Base-by-base conservation (phyloP, 2,329 filamentous ascomycete species). In the Tolypocladium inflatum region DNA sequence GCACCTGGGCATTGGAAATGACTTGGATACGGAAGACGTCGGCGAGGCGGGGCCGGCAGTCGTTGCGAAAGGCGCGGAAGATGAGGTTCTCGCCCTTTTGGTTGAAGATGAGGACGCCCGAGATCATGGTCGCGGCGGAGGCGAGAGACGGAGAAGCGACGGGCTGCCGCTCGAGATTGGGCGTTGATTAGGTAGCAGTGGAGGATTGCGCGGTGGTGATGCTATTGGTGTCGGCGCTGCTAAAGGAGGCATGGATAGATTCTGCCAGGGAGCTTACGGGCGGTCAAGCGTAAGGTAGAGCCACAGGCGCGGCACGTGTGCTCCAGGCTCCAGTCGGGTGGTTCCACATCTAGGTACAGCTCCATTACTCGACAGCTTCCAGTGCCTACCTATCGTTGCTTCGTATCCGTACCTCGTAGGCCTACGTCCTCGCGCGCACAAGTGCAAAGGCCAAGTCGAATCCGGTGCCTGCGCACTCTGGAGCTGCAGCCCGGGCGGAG, bases 51-150 rank as follows among this genome's bases (percentile, higher is more conserved):
- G 94, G 94, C 58, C 95, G 91, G 77, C 94, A 97, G 78, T 99
- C 95, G 73, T 96, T 96, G 70, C 94, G 91, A 77, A 99, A 99
- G 68, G 94, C 91, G 71, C 94, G 91, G 80, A 99, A 97, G 75
- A 99, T 99, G 71, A 99, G 90, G 76, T 99, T 97, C 80, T 99
- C 94, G 77, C 94, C 94, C 78, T 99, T 99, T 75, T 99, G 94
- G 67, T 99, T 99, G 83, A 99, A 99, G 66, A 99, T 87, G 65
- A 99, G 86, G 70, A 99, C 93, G 60, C 94, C 94, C 66, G 93
- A 97, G 66, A 99, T 81, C 95, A 99, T 99, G 63, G 69, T 87
- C 77, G 64, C 66, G 65, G 64, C 57, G 17, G 52, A 2, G 17
- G 13, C 11, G 35, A 17, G 50, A 8, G 45, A 37, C 4, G 23